Evolutionary conservation across 352 stramenopile genomes (phyloP).

Genomic region (Phytophthora pistaciae): DNA sequence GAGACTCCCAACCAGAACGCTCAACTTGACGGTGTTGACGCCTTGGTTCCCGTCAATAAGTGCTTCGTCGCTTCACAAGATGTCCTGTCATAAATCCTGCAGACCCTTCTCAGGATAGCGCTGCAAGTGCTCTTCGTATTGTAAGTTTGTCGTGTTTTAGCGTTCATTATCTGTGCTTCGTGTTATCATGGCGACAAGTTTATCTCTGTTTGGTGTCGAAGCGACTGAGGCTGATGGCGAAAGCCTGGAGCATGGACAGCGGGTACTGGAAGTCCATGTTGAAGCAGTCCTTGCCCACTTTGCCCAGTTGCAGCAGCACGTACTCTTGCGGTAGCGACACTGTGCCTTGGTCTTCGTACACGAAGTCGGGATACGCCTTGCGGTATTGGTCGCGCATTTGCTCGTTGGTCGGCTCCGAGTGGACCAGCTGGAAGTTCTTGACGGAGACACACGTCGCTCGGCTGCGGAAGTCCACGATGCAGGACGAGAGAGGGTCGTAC

Average conservation of each 20-base stretch:
- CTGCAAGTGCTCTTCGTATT: neutral
- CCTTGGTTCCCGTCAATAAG: too few species aligned
- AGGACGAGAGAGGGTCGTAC: constrained; percentile 93
- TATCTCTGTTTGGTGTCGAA: constrained; percentile 92
- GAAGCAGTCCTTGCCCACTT: constrained; percentile 94
- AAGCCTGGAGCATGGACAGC: constrained; percentile 92
- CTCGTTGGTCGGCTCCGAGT: constrained; percentile 81
- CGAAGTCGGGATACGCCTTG: constrained; percentile 73
- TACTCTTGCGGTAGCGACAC: constrained; percentile 84
- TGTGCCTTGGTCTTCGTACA: constrained; percentile 88
- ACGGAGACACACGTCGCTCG: constrained; percentile 91
- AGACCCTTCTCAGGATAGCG: neutral
- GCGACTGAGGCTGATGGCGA: constrained; percentile 92
- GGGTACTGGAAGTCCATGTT: constrained; percentile 96
- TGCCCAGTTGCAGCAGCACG: constrained; percentile 86
- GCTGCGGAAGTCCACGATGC: constrained; percentile 93
- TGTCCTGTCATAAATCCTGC: too few species aligned
- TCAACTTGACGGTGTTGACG: too few species aligned
- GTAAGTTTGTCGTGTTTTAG: neutral
- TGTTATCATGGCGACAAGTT: constrained; percentile 2
- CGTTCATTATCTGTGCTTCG: neutral
- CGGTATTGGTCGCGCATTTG: constrained; percentile 76
- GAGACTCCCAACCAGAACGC: too few species aligned
- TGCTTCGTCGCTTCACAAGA: too few species aligned
- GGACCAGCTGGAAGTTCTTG: constrained; percentile 95